A percentile compares a stretch with the other conserved stretches of the same genome.
phyloP scores from a whole-genome alignment of 1,284 basidiomycete genomes.

The Apiotrichum domesticum region DNA sequence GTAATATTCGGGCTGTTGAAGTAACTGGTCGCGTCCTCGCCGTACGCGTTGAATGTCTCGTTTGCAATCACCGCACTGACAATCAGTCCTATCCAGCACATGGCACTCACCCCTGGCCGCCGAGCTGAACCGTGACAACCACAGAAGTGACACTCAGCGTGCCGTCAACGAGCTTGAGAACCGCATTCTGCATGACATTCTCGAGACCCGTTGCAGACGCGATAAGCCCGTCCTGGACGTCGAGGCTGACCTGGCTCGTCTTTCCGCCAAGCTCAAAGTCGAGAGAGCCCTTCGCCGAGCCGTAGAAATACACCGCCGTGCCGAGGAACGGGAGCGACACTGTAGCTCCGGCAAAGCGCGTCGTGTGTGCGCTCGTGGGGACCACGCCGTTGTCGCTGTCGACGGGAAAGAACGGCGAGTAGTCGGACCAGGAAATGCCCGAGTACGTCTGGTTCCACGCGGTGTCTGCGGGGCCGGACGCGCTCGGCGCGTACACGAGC shows the following conservation, averaged over 20 bases:
- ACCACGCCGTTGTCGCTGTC: not conserved
- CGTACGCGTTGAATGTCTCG: not conserved
- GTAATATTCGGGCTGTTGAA: not conserved
- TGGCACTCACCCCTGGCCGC: not conserved
- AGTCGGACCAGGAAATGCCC: not conserved
- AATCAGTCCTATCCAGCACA: not conserved
- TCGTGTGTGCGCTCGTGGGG: not conserved
- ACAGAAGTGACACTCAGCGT: not conserved
- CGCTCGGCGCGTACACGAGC: not conserved
- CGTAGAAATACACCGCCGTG: slow-evolving; percentile 4
- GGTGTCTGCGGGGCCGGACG: not conserved
- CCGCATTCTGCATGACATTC: not conserved
- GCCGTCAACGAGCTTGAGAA: not conserved
- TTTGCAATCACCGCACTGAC: not conserved
- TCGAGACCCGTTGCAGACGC: not conserved
- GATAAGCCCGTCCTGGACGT: not conserved
- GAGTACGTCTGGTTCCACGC: slow-evolving; percentile 6
- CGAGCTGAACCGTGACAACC: not conserved
- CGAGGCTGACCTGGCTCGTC: not conserved
- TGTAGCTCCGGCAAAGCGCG: not conserved
- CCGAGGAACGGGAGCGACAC: not conserved
- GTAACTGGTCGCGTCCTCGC: not conserved
- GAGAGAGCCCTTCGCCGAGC: not conserved
- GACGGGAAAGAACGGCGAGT: not conserved
- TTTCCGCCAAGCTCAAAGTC: not conserved